Evolutionary conservation across 1,284 basidiomycete species (phyloP).

Genomic region (Lignosus rhinocerotis): DNA sequence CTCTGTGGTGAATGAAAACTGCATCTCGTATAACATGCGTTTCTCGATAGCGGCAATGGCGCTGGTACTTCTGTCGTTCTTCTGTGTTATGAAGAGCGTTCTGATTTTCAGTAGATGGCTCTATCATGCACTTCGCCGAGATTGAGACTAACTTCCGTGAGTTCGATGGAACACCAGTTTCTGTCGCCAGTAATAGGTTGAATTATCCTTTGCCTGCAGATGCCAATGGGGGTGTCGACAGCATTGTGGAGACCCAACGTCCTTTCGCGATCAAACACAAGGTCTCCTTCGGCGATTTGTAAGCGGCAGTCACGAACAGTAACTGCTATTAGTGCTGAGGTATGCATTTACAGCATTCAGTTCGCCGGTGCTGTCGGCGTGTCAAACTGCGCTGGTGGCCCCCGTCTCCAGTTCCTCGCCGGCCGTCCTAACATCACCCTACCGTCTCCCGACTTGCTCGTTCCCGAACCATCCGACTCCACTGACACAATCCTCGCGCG

Average conservation of each 20-base stretch:
- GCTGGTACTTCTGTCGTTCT: constrained; percentile 13
- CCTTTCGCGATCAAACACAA: constrained; percentile 31
- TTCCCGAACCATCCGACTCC: constrained; percentile 31
- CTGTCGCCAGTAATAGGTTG: background rate
- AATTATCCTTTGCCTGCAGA: background rate
- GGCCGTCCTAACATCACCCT: constrained; percentile 26
- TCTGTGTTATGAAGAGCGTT: background rate
- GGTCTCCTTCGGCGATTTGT: constrained; percentile 34
- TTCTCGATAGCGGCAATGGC: constrained; percentile 25
- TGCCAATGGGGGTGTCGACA: constrained; percentile 33
- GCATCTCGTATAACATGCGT: background rate
- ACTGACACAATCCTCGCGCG: constrained; percentile 32
- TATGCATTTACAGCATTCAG: constrained; percentile 26
- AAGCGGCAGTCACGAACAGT: background rate
- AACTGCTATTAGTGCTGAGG: background rate
- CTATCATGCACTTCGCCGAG: constrained; percentile 28
- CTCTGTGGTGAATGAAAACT: background rate
- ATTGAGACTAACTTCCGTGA: constrained; percentile 20
- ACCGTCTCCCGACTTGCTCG: constrained; percentile 30
- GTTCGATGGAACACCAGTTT: background rate
- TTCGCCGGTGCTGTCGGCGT: constrained; percentile 35
- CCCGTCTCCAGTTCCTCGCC: constrained; percentile 29
- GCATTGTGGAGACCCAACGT: constrained; percentile 29
- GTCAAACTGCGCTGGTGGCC: constrained; percentile 34
- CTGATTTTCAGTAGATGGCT: constrained; percentile 23